These are phyloP conservation scores for Canariomyces notabilis DNA, from an alignment of 2,329 filamentous ascomycete genomes.

Conservation along the genomic window DNA sequence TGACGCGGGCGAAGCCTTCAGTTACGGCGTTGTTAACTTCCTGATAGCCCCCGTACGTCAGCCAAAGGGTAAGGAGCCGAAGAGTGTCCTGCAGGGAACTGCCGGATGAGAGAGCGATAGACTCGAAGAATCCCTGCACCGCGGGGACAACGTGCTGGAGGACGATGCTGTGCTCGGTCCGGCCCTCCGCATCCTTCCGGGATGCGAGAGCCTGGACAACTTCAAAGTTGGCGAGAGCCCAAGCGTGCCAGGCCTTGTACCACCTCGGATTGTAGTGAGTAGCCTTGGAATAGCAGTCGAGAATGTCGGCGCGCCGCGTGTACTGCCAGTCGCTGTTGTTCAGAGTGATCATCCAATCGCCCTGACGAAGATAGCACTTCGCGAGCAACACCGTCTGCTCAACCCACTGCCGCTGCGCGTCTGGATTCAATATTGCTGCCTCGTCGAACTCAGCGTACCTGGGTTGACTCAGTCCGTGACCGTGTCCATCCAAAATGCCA, in stretches of 20 bases:
- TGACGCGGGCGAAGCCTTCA: constrained; percentile 86
- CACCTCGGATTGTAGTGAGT: constrained; percentile 91
- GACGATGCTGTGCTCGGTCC: constrained; percentile 61
- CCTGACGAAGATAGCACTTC: constrained; percentile 92
- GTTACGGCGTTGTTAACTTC: constrained; percentile 87
- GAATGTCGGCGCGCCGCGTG: constrained; percentile 78
- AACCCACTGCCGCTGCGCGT: constrained; percentile 48
- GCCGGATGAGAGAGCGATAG: constrained; percentile 83
- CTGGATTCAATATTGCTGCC: constrained; percentile 42
- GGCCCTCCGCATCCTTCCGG: constrained; percentile 51
- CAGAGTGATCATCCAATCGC: constrained; percentile 87
- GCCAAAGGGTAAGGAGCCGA: constrained; percentile 89
- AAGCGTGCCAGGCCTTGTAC: constrained; percentile 99
- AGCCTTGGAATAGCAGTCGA: constrained; percentile 85
- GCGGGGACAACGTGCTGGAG: constrained; percentile 90
- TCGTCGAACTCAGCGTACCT: constrained; percentile 49
- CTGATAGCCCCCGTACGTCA: constrained; percentile 79
- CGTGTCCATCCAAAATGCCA: constrained; percentile 33
- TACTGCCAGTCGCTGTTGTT: constrained; percentile 87
- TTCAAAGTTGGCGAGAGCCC: constrained; percentile 97
- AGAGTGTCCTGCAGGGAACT: constrained; percentile 96
- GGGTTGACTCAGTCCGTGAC: constrained; percentile 36
- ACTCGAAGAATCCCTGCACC: constrained; percentile 94
- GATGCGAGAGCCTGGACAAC: constrained; percentile 80
- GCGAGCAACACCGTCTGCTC: constrained; percentile 72